Evolutionary conservation across 225 moss, liverwort and hornwort species (phyloP).

Genomic region (Antitrichia curtipendula): DNA sequence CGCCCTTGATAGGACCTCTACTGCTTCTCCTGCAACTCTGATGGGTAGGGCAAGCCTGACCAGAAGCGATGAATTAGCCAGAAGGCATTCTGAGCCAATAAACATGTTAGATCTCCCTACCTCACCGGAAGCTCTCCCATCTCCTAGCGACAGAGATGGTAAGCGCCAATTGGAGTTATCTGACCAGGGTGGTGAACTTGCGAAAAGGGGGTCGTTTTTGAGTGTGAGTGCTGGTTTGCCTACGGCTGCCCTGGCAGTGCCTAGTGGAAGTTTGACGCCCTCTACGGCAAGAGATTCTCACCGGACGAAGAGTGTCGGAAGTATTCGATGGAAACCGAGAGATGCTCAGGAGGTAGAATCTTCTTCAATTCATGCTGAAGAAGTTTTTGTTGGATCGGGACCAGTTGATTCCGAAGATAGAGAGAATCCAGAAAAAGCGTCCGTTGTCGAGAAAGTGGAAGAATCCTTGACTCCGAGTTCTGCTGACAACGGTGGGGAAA

Average conservation of each 20-base stretch:
- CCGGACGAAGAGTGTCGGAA: constrained; percentile 11
- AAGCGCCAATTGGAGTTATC: neutral
- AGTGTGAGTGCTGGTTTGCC: constrained; percentile 1
- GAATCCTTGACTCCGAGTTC: neutral
- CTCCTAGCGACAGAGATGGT: neutral
- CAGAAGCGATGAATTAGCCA: constrained; percentile 1
- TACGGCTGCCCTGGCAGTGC: constrained; percentile 4
- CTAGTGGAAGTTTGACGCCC: neutral
- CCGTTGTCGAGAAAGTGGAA: neutral
- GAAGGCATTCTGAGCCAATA: constrained; percentile 31
- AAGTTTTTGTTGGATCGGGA: neutral
- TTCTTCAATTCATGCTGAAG: neutral
- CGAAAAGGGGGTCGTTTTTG: neutral
- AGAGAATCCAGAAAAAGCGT: neutral
- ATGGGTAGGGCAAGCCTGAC: neutral
- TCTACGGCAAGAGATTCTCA: neutral
- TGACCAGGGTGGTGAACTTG: neutral
- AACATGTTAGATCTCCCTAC: neutral
- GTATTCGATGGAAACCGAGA: constrained; percentile 27
- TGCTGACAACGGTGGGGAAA: neutral
- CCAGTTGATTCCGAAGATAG: neutral
- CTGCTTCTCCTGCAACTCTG: neutral
- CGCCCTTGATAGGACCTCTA: neutral
- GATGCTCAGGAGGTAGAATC: constrained; percentile 10
- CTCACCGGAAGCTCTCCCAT: neutral